A percentile compares a stretch with the other conserved stretches of the same genome.
phyloP scores from a whole-genome alignment of 768 basidiomycete species.

The Tulasnella sp. region DNA sequence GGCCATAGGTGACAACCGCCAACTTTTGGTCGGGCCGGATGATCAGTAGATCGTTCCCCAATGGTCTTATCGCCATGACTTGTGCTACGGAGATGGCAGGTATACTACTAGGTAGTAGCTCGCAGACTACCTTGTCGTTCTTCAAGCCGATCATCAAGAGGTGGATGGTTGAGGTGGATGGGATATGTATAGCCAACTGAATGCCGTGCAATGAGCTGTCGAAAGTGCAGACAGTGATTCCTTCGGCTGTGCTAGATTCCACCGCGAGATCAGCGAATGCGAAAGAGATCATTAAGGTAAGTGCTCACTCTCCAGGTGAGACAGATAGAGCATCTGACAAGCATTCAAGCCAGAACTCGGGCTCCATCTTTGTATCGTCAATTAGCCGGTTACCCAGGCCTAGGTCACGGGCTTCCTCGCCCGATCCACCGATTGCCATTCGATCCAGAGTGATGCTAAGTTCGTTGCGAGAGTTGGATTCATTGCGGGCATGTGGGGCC shows the following conservation, averaged over 20 bases:
- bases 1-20: conserved; percentile 52
- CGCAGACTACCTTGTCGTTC: background rate
- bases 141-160: background rate
- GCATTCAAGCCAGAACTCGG: conserved; percentile 13
- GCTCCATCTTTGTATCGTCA: conserved; percentile 16
- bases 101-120: conserved; percentile 18
- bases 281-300: conserved; percentile 26
- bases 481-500: conserved; percentile 4
- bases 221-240: background rate
- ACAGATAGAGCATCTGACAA: background rate
- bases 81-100: conserved; percentile 45
- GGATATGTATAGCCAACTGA: conserved; percentile 21
- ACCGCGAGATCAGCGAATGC: too few relatives aligned
- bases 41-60: conserved; percentile 59
- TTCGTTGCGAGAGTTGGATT: conserved; percentile 20
- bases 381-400: conserved; percentile 14
- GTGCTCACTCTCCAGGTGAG: too few relatives aligned
- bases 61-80: conserved; percentile 50
- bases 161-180: conserved; percentile 23
- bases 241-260: background rate
- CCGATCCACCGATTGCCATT: conserved; percentile 48
- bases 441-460: conserved; percentile 53
- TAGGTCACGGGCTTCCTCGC: conserved; percentile 27
- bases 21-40: conserved; percentile 47
- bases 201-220: conserved; percentile 35